Evolutionary conservation across 2,329 filamentous ascomycete species (phyloP), one percentile per base, ranked within the genome.

Genomic region (Bipolaris bicolor): DNA sequence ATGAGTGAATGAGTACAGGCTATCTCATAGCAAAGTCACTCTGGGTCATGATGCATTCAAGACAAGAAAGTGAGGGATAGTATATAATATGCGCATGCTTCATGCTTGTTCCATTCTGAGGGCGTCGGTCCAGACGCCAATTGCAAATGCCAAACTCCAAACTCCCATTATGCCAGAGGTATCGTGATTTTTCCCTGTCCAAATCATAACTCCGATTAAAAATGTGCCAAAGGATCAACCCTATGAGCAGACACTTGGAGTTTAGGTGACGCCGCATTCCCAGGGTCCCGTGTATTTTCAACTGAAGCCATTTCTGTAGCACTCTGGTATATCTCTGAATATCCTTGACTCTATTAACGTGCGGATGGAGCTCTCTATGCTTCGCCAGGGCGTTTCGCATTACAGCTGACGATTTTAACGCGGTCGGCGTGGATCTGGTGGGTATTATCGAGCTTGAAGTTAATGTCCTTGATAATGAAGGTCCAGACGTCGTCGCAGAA

Each of bases 401-500:
- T 97, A 79, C 94, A 98, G 79, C 91, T 96, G 48, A 99, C 95
- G 67, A 99, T 99, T 87, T 98, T 98, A 78, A 99, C 91, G 77
- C 92, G 94, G 74, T 97, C 94, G 18, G 93, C 92, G 36, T 85
- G 81, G 13, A 98, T 87, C 0, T 86, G 85, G 60, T 88, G 85
- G 55, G 85, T 86, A 66, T 90, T 91, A 69, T 98, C 94, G 81
- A 98, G 89, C 81, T 99, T 99, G 82, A 99, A 98, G n/a, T 89
- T 92, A 54, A 98, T 93, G 66, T 98, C 95, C 80, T 97, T 97
- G 79, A 99, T 96, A 57, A 99, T 86, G 78, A 99, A 99, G 1
- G 95, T 99, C 95, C 95, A 99, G 57, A 99, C 95, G 81, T 99
- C 95, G 79, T 99, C 95, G 82, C 95, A 99, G 84, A 99, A 99